phyloP scores from a whole-genome alignment of 139 green algal species.

The Picochlorum sp. region DNA sequence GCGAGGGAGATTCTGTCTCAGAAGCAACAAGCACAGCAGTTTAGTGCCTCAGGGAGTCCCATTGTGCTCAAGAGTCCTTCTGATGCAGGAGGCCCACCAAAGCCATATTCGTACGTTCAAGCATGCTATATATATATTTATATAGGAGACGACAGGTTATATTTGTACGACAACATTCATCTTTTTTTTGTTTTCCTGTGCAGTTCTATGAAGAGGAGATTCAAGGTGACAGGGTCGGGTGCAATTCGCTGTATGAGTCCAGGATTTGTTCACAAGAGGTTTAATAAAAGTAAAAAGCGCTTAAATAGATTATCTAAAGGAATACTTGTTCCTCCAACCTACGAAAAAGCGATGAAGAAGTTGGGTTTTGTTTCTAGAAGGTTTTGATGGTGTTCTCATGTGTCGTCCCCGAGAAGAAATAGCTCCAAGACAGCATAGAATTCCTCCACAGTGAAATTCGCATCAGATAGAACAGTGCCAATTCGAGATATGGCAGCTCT shows the following conservation, averaged over 20 bases:
- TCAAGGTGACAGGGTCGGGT: conserved; percentile 32
- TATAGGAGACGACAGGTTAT: no score
- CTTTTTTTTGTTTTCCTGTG: background rate
- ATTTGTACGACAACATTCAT: no score
- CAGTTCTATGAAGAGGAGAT: conserved; percentile 38
- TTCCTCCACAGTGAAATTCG: conserved; percentile 28
- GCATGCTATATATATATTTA: no score
- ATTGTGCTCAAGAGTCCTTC: background rate
- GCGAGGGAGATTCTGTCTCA: no score
- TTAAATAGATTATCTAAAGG: conserved; percentile 13
- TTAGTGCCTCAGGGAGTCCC: no score
- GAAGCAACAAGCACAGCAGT: no score
- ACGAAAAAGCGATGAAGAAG: conserved; percentile 28
- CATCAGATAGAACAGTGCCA: conserved; percentile 2
- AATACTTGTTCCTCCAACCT: conserved; percentile 12
- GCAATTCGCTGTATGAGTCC: conserved; percentile 25
- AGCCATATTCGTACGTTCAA: background rate
- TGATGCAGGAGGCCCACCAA: background rate
- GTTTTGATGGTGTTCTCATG: conserved; percentile 6
- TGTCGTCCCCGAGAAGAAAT: background rate
- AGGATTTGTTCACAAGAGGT: conserved; percentile 40
- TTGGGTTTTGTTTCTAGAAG: conserved; percentile 26
- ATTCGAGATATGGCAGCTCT: conserved; percentile 18
- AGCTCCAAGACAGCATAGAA: conserved; percentile 26
- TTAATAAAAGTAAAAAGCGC: conserved; percentile 24